Percentiles rank a stretch among this genome's conserved stretches.
phyloP scores from a whole-genome alignment of 2,329 filamentous ascomycete genomes.

The Aspergillus awamori region DNA sequence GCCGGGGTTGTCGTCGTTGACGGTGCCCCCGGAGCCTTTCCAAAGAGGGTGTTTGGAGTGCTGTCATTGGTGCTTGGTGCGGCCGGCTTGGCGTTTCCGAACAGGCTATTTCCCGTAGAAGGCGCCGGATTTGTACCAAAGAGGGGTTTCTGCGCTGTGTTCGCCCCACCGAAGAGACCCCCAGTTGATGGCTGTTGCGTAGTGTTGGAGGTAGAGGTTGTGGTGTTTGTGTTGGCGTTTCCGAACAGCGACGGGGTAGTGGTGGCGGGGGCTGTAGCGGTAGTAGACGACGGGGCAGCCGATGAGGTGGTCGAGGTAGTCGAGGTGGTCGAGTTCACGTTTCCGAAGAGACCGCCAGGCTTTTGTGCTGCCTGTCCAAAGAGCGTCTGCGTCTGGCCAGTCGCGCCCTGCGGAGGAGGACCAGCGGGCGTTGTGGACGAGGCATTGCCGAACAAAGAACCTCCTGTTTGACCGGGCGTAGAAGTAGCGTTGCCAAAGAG shows the following conservation, averaged over 20 bases:
- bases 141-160: constrained; percentile 31
- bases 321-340: constrained; percentile 29
- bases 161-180: constrained; percentile 32
- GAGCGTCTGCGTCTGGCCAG: constrained; percentile 32
- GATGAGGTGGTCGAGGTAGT: constrained; percentile 3
- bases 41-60: constrained; percentile 35
- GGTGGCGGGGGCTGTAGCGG: constrained; percentile 30
- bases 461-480: constrained; percentile 42
- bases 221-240: constrained; percentile 4
- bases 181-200: constrained; percentile 30
- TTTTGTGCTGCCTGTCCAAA: constrained; percentile 33
- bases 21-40: constrained; percentile 9
- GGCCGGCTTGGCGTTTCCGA: constrained; percentile 33
- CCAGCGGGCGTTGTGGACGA: constrained; percentile 55
- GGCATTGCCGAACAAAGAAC: constrained; percentile 42
- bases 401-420: constrained; percentile 45
- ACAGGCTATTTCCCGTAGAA: constrained; percentile 15
- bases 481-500: constrained; percentile 41
- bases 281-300: constrained; percentile 27
- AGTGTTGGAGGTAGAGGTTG: background rate
- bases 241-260: constrained; percentile 23
- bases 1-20: background rate
- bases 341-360: constrained; percentile 32
- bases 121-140: constrained; percentile 30
- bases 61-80: constrained; percentile 24